A percentile compares a stretch with the other conserved stretches of the same genome.
phyloP scores from a whole-genome alignment of 768 basidiomycete genomes.

The Saitozyma podzolica region DNA sequence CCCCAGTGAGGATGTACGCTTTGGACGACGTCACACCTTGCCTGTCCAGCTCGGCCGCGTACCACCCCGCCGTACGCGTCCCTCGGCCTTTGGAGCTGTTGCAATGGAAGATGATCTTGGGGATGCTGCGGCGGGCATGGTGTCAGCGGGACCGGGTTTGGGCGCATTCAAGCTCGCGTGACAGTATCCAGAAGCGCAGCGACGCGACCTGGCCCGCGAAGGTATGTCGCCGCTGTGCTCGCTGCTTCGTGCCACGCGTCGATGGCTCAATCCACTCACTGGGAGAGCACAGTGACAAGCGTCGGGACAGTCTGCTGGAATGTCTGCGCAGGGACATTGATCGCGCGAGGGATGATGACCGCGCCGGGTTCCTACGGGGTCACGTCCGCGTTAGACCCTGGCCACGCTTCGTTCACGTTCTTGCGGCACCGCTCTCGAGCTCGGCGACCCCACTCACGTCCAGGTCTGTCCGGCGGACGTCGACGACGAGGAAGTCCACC shows the following conservation, averaged over 20 bases:
- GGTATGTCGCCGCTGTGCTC: too few species aligned
- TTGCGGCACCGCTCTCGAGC: too few species aligned
- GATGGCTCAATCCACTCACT: conserved; percentile 1
- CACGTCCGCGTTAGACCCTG: too few species aligned
- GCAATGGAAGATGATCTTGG: conserved; percentile 33
- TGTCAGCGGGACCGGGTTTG: neutral
- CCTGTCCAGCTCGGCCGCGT: conserved; percentile 24
- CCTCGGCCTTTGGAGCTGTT: conserved; percentile 26
- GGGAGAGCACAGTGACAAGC: conserved; percentile 46
- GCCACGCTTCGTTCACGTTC: too few species aligned
- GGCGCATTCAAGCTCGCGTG: too few species aligned
- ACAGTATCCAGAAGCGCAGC: too few species aligned
- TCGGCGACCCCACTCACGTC: conserved; percentile 45
- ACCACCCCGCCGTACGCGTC: conserved; percentile 34
- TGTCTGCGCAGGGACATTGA: conserved; percentile 58
- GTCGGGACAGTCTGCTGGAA: conserved; percentile 54
- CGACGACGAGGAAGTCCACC: conserved; percentile 48
- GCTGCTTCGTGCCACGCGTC: too few species aligned
- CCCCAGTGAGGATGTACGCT: conserved; percentile 20
- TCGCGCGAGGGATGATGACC: conserved; percentile 48
- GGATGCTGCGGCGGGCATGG: neutral
- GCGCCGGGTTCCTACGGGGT: neutral
- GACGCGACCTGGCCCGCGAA: too few species aligned
- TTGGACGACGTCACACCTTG: conserved; percentile 6
- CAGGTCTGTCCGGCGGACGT: conserved; percentile 54